These are phyloP conservation scores for Roridomyces roridus DNA, from an alignment of 768 basidiomycete species.

Conservation along the genomic window DNA sequence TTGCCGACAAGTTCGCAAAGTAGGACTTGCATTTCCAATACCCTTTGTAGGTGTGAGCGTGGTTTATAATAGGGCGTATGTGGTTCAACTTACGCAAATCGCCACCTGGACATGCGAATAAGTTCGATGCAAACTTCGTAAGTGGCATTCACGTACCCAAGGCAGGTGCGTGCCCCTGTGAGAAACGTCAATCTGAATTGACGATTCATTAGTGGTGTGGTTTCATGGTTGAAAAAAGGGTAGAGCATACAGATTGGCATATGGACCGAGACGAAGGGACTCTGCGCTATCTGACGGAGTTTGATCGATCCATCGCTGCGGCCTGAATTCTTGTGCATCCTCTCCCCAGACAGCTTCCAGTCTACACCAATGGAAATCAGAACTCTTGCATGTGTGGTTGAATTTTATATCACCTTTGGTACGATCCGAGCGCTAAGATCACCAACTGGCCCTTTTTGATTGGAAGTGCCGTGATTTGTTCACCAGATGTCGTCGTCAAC, in stretches of 20 bases:
- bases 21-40: conserved; percentile 47
- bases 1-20: conserved; percentile 41
- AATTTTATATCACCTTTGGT: conserved; percentile 33
- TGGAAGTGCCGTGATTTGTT: conserved; percentile 32
- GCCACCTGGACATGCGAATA: background rate
- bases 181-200: background rate
- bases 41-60: conserved; percentile 18
- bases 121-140: too few relatives aligned
- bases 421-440: conserved; percentile 37
- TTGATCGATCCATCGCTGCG: too few relatives aligned
- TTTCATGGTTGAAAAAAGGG: too few relatives aligned
- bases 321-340: too few relatives aligned
- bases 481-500: conserved; percentile 35
- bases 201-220: too few relatives aligned
- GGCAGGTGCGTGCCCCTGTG: background rate
- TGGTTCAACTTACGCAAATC: conserved; percentile 9
- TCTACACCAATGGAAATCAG: background rate
- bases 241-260: too few relatives aligned
- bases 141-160: conserved; percentile 4
- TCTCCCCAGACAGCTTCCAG: conserved; percentile 38
- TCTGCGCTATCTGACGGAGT: too few relatives aligned
- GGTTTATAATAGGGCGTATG: background rate
- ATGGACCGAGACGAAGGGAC: too few relatives aligned
- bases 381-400: background rate
- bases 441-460: conserved; percentile 40